These are phyloP conservation scores for Populus nigra DNA, from an alignment of 345 rosid species.

Conservation along the genomic window DNA sequence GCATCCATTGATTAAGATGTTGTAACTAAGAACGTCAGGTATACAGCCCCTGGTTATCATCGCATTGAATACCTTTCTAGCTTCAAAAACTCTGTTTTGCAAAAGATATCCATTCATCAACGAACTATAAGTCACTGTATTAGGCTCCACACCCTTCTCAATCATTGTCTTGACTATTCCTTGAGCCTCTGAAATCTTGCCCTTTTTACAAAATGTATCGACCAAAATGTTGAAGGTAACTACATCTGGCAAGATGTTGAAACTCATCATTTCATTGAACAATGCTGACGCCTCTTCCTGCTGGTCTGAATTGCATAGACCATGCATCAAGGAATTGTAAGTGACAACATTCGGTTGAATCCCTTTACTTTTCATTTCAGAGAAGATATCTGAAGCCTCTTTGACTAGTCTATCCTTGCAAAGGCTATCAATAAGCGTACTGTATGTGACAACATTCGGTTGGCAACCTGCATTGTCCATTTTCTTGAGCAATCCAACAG, in stretches of 20 bases:
- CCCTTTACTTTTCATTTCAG: not conserved
- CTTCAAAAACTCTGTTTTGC: not conserved
- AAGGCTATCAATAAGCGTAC: not conserved
- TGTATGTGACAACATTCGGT: not conserved
- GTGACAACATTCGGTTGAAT: not conserved
- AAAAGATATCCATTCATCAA: not conserved
- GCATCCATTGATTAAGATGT: not conserved
- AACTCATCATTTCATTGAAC: not conserved
- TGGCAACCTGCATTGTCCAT: not conserved
- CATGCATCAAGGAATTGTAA: not conserved
- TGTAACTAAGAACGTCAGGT: not conserved
- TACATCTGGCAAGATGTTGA: not conserved
- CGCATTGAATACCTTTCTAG: not conserved
- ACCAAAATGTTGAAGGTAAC: slow-evolving; percentile 3
- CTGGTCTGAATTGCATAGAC: no score
- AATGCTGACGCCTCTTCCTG: not conserved
- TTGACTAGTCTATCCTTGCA: not conserved
- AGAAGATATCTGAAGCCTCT: not conserved
- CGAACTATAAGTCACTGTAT: not conserved
- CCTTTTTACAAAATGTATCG: not conserved
- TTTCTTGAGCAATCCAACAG: not conserved
- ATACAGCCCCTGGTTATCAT: not conserved
- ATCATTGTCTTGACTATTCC: not conserved
- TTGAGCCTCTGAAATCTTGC: slow-evolving; percentile 5
- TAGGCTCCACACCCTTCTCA: slow-evolving; percentile 1